Evolutionary conservation across 2,329 filamentous ascomycete species (phyloP), one percentile per base, ranked within the genome.

Genomic region (Aspergillus thermomutatus): DNA sequence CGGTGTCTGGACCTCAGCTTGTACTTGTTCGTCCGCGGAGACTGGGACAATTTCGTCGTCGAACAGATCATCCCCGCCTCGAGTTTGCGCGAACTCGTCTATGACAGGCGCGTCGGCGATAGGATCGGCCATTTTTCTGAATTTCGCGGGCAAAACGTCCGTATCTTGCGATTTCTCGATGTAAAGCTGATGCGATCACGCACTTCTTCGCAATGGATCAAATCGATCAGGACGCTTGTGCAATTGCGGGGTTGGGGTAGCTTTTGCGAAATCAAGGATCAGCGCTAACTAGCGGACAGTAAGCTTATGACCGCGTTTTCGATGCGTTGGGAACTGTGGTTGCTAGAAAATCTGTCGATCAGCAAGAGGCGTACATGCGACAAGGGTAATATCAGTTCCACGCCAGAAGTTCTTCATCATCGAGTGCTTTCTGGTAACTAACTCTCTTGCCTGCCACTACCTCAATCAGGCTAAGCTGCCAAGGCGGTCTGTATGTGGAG

Each of bases 21-120:
- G 56, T 7, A 59, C 56, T 45, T 70, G 67, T 19, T 74, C 66
- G 49, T 73, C 69, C 17, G 68, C 64, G 2, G 72, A 61, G 27
- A 80, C 69, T 3, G 79, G 79, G 27, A 79, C 73, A 52, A 80
- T 79, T 60, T 81, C 79, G 61, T 81, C 79, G 60, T 80, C 77
- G 58, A 81, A 81, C 7, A 81, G 68, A 63, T 80, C 78, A 58
- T 81, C 78, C n/a, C 73, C 75, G 25, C 75, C 77, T 23, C 79
- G 74, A 2, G 79, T 80, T 55, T 81, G 79, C 26, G 79, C 77
- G 56, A 80, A 81, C 63, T 79, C 75, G 55, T 80, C 78, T 68
- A 79, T 75, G 5, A 54, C 58, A 25, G 57, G 49, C 28, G 63
- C 58, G 54, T 66, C 64, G 23, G 46, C 27, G 11, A 43, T 52